Evolutionary conservation across 176 grass and related monocot genomes (phyloP), one percentile per base, ranked within the genome.

Genomic region (Musa schizocarpa): DNA sequence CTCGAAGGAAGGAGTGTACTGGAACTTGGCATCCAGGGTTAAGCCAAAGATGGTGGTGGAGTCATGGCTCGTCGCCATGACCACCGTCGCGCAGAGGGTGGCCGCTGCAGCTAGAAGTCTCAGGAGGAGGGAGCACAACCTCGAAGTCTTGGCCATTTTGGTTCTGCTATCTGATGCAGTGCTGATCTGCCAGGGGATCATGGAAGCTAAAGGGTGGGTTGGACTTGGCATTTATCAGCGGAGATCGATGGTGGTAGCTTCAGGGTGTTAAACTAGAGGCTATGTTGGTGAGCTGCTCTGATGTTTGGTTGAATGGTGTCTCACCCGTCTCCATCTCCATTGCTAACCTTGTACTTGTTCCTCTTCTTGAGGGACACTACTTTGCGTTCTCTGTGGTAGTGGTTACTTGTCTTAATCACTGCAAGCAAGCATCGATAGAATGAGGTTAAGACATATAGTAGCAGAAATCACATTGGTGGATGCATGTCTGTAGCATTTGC

Each of bases 1-100:
- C 94, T 77, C 71, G 12, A 99, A 87, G 0, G 90, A 76, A 0
- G 88, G 86, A 11, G 85, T 99, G 85, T 99, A 87, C 1, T 92
- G 92, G 75, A 82, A 99, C 73, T 99, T 99, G 80, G 90, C 95
- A 1, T 99, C 84, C 78, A 99, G 56, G 68, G 89, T 84, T 11
- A 99, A 0, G 48, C 95, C 90, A 58, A 91, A 94, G 48, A 94
- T 50, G 65, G 48, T 91, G 69, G 86, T 91, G 59, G 82, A 87
- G 80, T 91, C 86, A 14, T 68, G 90, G 82, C 88, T 99, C 7
- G 88, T 99, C 26, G 86, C 88, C 95, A 99, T 99, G 84, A 94
- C 80, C 48, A 99, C 70, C 1, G 90, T 82, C 2, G 90, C 95
- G 0, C 67, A 73, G 0, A 82, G 81, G 0, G 86, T 87, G 0